These are phyloP conservation scores for Saprolegnia parasitica DNA, from an alignment of 352 stramenopile genomes.

Conservation along the genomic window DNA sequence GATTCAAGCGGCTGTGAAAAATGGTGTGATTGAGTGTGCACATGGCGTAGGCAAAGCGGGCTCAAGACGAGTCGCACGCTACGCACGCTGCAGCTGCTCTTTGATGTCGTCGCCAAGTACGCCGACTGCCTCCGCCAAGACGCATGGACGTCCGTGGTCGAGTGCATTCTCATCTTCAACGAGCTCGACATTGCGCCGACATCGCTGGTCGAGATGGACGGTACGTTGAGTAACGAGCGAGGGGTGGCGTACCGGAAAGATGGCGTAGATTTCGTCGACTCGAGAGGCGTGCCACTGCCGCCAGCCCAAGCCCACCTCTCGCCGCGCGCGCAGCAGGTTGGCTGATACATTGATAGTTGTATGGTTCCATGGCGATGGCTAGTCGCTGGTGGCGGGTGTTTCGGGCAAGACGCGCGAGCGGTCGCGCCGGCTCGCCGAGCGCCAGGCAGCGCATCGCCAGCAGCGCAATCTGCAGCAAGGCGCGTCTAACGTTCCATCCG, in stretches of 20 bases:
- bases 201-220: constrained; percentile 82
- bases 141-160: constrained; percentile 73
- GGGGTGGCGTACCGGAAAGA: background rate
- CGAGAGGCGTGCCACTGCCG: constrained; percentile 67
- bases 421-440: constrained; percentile 68
- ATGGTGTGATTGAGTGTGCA: background rate
- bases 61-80: constrained; percentile 67
- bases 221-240: background rate
- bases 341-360: constrained; percentile 28
- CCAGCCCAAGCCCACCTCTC: constrained; percentile 50
- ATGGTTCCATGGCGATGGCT: background rate
- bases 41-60: constrained; percentile 6
- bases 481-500: background rate
- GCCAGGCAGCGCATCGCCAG: constrained; percentile 65
- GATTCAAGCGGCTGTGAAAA: too few relatives aligned
- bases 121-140: constrained; percentile 66
- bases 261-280: constrained; percentile 70
- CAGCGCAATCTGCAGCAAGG: background rate
- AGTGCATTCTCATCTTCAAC: constrained; percentile 87
- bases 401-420: constrained; percentile 74
- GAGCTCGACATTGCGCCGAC: constrained; percentile 78
- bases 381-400: constrained; percentile 38
- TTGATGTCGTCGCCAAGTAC: constrained; percentile 80
- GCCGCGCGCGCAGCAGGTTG: constrained; percentile 20
- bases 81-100: constrained; percentile 71